Evolutionary conservation across 768 basidiomycete genomes (phyloP).

Genomic region (Collybia mongolica): DNA sequence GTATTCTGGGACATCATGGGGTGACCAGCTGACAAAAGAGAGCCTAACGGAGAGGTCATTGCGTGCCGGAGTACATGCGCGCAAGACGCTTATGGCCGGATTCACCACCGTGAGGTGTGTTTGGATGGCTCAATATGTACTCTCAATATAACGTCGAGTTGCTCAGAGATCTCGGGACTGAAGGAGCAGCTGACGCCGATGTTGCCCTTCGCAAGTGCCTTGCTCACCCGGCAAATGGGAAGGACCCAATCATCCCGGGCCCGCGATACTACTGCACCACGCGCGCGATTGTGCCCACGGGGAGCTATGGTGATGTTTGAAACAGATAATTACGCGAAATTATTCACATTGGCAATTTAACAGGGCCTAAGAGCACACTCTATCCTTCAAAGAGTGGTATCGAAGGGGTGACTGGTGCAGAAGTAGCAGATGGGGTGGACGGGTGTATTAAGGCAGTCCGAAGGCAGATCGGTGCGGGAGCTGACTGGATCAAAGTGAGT

Average conservation of each 20-base stretch:
- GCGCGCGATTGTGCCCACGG: slow-evolving; percentile 58
- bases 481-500: slow-evolving; percentile 66
- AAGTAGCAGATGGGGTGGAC: slow-evolving; percentile 56
- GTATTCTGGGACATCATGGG: slow-evolving; percentile 60
- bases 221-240: slow-evolving; percentile 13
- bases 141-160: background rate
- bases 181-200: slow-evolving; percentile 64
- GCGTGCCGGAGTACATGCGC: slow-evolving; percentile 60
- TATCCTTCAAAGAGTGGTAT: slow-evolving; percentile 47
- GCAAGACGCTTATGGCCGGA: slow-evolving; percentile 55
- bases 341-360: background rate
- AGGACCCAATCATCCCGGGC: slow-evolving; percentile 49
- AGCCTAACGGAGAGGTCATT: slow-evolving; percentile 57
- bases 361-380: slow-evolving; percentile 54
- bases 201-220: slow-evolving; percentile 56
- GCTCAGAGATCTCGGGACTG: slow-evolving; percentile 63
- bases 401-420: slow-evolving; percentile 56
- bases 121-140: background rate
- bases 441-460: slow-evolving; percentile 56
- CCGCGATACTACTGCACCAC: slow-evolving; percentile 64
- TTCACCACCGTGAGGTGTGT: slow-evolving; percentile 61
- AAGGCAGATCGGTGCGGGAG: slow-evolving; percentile 60
- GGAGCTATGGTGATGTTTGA: slow-evolving; percentile 49
- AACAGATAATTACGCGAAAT: background rate
- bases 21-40: slow-evolving; percentile 60